Evolutionary conservation across 1,284 basidiomycete genomes (phyloP), one percentile per base, ranked within the genome.

Genomic region (Moniliophthora roreri): DNA sequence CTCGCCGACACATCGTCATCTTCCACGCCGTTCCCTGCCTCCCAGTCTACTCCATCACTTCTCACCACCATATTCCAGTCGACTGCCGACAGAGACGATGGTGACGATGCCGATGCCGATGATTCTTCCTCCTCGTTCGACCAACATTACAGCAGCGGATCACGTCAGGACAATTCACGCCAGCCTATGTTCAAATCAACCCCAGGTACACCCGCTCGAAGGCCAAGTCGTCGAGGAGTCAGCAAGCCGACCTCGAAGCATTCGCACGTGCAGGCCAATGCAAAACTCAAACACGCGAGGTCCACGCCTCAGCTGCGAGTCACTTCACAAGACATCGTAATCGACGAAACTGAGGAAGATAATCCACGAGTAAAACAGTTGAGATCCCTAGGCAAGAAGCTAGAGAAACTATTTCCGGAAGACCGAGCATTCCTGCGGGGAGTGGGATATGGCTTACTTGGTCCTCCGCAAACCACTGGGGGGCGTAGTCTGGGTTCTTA

Each of bases 251-350:
- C 9, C 15, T 23, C 23, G 36, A 40, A 32, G 45, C 23, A 34
- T 11, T 36, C 28, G 32, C 32, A 15, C 18, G 15, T 44, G 67
- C 74, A 24, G 65, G 73, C 50, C 70, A 74, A 50, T 71, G 69
- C 50, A 66, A 72, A 2, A 66, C 55, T 68, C 67, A 49, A 67
- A 65, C 52, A 51, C 50, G 55, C 48, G 28, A 46, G 51, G 18
- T 61, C 58, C 18, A 59, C 58, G 3, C 59, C 59, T 39, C 59
- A 56, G 23, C 50, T 61, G 18, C 21, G 57, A 15, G 36, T 50
- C 8, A 32, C 32, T 32, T 21, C n/a, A 11, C 47, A 56, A 21
- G 46, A 50, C 7, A 38, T 24, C 9, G 44, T 35, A 8, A 48
- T 51, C 16, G 36, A 53, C 35, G 40, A 37, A 3, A 50, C 49